Percentiles rank a stretch among this genome's conserved stretches.
phyloP scores from a whole-genome alignment of 1,139 yeast species.

The Suhomyces choctaworum region DNA sequence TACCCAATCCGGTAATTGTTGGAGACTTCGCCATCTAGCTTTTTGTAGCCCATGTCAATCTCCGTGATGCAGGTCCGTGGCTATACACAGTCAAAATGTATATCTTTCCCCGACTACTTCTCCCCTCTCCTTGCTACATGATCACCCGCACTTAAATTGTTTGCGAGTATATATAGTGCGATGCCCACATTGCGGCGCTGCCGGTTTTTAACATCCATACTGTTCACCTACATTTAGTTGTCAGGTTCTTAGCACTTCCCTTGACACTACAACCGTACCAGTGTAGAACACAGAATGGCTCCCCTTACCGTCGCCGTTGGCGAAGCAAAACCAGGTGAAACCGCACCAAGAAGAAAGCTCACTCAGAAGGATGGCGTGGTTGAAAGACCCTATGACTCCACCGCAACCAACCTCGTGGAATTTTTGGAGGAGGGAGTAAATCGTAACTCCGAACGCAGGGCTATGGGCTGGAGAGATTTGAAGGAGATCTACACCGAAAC shows the following conservation, averaged over 20 bases:
- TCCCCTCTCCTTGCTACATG: slow-evolving; percentile 7
- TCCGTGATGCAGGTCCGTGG: too few species aligned
- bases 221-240: not conserved
- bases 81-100: too few species aligned
- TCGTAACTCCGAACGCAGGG: slow-evolving; percentile 52
- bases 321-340: slow-evolving; percentile 79
- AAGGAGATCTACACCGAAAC: slow-evolving; percentile 72
- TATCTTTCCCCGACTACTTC: slow-evolving; percentile 2
- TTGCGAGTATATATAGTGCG: slow-evolving; percentile 8
- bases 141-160: slow-evolving; percentile 8
- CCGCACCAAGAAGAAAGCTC: slow-evolving; percentile 84
- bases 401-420: slow-evolving; percentile 70
- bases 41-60: too few species aligned
- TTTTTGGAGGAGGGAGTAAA: slow-evolving; percentile 63
- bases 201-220: not conserved
- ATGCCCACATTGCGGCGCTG: slow-evolving; percentile 7
- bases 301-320: slow-evolving; percentile 69
- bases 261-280: not conserved
- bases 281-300: slow-evolving; percentile 21
- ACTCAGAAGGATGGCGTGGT: slow-evolving; percentile 57
- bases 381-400: slow-evolving; percentile 58
- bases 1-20: too few species aligned
- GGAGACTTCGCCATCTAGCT: too few species aligned
- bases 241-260: too few species aligned
- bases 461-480: slow-evolving; percentile 82